phyloP scores from a whole-genome alignment of 2,329 filamentous ascomycete species.

The Parascedosporium putredinis region DNA sequence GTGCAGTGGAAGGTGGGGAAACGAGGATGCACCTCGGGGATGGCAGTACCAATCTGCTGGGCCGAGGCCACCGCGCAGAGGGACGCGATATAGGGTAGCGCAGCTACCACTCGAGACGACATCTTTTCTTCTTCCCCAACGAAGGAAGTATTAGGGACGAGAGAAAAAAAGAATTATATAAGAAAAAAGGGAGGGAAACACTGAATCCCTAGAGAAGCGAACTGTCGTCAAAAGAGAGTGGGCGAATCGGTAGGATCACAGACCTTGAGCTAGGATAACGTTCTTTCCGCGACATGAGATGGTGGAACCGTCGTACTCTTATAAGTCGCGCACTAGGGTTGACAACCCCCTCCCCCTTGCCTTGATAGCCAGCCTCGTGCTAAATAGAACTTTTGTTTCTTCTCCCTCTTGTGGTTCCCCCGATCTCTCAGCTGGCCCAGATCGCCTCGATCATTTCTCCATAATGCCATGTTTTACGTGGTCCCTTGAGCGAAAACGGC shows the following conservation, averaged over 20 bases:
- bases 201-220: slow-evolving; percentile 1
- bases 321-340: too few species aligned
- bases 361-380: neutral
- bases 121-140: too few species aligned
- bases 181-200: neutral
- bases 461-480: neutral
- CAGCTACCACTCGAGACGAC: slow-evolving; percentile 2
- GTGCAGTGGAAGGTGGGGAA: slow-evolving; percentile 45
- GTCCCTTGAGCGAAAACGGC: neutral
- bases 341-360: too few species aligned
- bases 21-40: slow-evolving; percentile 39
- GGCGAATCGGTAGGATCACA: neutral
- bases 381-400: neutral
- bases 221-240: neutral
- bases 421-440: neutral
- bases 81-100: slow-evolving; percentile 3
- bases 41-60: slow-evolving; percentile 39
- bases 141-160: neutral
- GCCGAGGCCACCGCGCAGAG: slow-evolving; percentile 17
- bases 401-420: neutral
- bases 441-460: neutral
- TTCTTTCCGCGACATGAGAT: too few species aligned
- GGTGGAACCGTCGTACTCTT: too few species aligned
- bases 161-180: neutral
- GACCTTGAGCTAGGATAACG: neutral